Evolutionary conservation across 805 yeast species (phyloP), one percentile per base, ranked within the genome.

Genomic region (Cyberlindnera samutprakarnensis): DNA sequence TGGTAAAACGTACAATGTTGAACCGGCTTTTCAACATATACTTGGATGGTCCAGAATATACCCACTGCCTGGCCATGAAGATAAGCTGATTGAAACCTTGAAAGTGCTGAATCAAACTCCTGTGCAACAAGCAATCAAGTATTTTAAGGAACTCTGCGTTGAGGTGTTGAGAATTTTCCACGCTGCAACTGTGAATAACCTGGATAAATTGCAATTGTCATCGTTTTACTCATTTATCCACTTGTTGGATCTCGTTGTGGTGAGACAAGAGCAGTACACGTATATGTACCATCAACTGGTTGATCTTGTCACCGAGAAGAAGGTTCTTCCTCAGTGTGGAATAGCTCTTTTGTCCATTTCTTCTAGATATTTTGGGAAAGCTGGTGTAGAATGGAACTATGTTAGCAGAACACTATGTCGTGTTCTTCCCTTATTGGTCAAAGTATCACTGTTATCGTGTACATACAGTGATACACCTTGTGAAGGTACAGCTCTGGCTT

Each of bases 1-100:
- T 34, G 95, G 95, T 17, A 78, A 70, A 42, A 53, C 61, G 12
- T 80, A 62, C 57, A 81, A 82, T 45, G 57, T 74, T 14, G 85
- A 78, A 37, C 31, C 57, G 6, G 57, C 77, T 4, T 62, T 79
- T 36, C 72, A 70, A 25, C 64, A 66, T 20, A 57, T 84, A 28
- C 51, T 77, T 41, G 65, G 68, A 37, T 74, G 78, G 70, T 70
- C 62, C 36, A 51, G 63, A 23, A 53, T 66, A 14, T 52, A 46
- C 25, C 31, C 50, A 6, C 29, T 55, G n/a, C 57, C 56, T 21
- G 54, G 55, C 17, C 66, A 66, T 44, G 70, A 66, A 37, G 53
- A 53, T 3, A 69, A 66, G 29, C 62, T 78, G 28, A 53, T 71
- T 18, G 62, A 61, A 13, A 53, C 71, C 4, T 57, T 81, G 43